Evolutionary conservation across 768 basidiomycete species (phyloP).

Genomic region (Symmetrospora coprosmae): DNA sequence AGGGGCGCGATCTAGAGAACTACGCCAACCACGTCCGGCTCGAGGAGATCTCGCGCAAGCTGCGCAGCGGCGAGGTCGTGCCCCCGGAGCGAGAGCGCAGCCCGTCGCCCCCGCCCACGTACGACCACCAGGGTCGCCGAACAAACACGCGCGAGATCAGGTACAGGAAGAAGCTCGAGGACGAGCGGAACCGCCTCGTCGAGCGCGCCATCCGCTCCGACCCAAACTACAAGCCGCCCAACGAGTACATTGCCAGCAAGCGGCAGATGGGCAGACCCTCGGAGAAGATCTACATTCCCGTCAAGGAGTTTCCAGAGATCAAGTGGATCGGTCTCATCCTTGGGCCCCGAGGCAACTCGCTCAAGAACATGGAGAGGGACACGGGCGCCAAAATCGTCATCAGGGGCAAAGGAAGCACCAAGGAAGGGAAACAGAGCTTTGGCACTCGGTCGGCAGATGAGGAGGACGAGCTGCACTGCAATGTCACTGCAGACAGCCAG

Average conservation of each 20-base stretch:
- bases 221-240: slow-evolving; percentile 91
- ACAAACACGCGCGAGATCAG: slow-evolving; percentile 98
- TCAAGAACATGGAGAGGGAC: slow-evolving; percentile 99
- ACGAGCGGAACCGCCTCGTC: slow-evolving; percentile 65
- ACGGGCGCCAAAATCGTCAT: slow-evolving; percentile 98
- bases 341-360: slow-evolving; percentile 92
- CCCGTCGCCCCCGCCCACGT: slow-evolving; percentile 89
- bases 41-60: slow-evolving; percentile 93
- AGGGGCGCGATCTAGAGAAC: slow-evolving; percentile 88
- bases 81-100: slow-evolving; percentile 92
- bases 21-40: slow-evolving; percentile 65
- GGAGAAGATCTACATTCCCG: slow-evolving; percentile 98
- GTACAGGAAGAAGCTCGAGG: slow-evolving; percentile 56
- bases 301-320: slow-evolving; percentile 99
- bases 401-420: slow-evolving; percentile 93
- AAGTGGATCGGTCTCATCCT: slow-evolving; percentile 98
- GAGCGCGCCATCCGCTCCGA: slow-evolving; percentile 95
- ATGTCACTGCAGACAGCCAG: slow-evolving; percentile 80
- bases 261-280: slow-evolving; percentile 62
- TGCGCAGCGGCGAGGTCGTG: slow-evolving; percentile 82
- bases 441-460: slow-evolving; percentile 87
- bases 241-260: slow-evolving; percentile 90
- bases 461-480: slow-evolving; percentile 96
- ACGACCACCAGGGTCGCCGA: slow-evolving; percentile 91
- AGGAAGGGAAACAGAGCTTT: slow-evolving; percentile 85